Conservation (phyloP, 441 rosid species). For the Gossypium davidsonii region DNA sequence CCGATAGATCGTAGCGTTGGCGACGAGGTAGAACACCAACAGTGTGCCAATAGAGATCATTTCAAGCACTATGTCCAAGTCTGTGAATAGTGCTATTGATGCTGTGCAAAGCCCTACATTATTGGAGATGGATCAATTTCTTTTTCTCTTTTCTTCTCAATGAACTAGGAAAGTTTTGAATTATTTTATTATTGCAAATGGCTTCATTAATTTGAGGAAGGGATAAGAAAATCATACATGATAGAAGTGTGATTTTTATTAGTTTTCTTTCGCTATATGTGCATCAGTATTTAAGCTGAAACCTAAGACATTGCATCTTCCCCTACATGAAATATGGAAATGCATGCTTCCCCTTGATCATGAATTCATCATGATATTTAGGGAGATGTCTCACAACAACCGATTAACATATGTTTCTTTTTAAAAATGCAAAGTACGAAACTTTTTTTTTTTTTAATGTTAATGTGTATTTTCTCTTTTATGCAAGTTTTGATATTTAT, state of each 20-base stretch:
- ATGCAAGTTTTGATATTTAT: no score
- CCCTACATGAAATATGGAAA: not conserved
- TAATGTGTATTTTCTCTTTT: no score
- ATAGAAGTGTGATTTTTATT: not conserved
- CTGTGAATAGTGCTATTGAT: slow-evolving; percentile 76
- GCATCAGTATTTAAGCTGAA: not conserved
- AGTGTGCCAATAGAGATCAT: slow-evolving; percentile 75
- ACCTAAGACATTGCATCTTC: not conserved
- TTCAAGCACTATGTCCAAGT: slow-evolving; percentile 53
- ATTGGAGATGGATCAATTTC: not conserved
- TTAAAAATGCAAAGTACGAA: no score
- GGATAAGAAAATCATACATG: not conserved
- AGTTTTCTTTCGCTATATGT: not conserved
- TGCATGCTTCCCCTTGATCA: not conserved
- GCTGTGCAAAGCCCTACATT: slow-evolving; percentile 84
- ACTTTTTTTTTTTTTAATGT: no score
- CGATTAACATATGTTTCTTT: no score
- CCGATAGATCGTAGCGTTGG: slow-evolving; percentile 75
- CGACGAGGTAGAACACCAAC: slow-evolving; percentile 75
- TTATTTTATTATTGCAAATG: not conserved
- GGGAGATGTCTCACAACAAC: not conserved
- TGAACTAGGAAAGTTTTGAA: no score
- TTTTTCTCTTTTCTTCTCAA: not conserved
- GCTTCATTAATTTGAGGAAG: not conserved
- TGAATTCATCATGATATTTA: not conserved